These are phyloP conservation scores for Lipomyces orientalis DNA, from an alignment of 805 yeast genomes.

Conservation along the genomic window DNA sequence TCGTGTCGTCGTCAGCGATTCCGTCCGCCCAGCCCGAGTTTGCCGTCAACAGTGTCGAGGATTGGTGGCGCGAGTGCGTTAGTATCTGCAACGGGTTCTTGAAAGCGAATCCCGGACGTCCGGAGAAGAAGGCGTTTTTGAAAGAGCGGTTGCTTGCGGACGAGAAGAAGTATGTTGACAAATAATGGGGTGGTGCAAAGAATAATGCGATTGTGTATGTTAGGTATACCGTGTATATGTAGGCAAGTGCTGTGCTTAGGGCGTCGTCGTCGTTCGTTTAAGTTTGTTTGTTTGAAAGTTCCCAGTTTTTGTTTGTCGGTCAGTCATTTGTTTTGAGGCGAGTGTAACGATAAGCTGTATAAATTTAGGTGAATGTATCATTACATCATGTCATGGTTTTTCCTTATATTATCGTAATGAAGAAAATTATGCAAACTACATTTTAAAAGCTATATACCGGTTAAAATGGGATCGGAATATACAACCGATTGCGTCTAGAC, in stretches of 20 bases:
- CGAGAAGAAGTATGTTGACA: slow-evolving; percentile 27
- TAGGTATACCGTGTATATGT: not conserved
- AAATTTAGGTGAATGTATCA: not conserved
- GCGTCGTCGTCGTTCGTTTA: not conserved
- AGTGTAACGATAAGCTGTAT: not conserved
- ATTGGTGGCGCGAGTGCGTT: slow-evolving; percentile 36
- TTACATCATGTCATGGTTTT: not conserved
- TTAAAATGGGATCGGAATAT: not conserved
- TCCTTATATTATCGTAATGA: not conserved
- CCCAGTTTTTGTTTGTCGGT: not conserved
- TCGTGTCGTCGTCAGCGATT: slow-evolving; percentile 3
- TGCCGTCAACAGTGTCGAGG: slow-evolving; percentile 23
- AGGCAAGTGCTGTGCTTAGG: not conserved
- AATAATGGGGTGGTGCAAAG: not conserved
- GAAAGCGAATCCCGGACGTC: slow-evolving; percentile 19
- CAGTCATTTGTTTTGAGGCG: not conserved
- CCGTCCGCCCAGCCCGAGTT: not conserved
- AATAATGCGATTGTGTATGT: not conserved
- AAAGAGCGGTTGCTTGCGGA: slow-evolving; percentile 30
- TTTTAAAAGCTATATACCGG: not conserved
- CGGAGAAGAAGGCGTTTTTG: slow-evolving; percentile 29
- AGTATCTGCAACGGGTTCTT: slow-evolving; percentile 31
- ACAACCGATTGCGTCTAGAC: slow-evolving; percentile 28
- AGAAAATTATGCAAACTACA: not conserved
- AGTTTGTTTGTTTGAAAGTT: not conserved